Evolutionary conservation across 139 green algal species (phyloP).

Genomic region (Chlorella sp.): DNA sequence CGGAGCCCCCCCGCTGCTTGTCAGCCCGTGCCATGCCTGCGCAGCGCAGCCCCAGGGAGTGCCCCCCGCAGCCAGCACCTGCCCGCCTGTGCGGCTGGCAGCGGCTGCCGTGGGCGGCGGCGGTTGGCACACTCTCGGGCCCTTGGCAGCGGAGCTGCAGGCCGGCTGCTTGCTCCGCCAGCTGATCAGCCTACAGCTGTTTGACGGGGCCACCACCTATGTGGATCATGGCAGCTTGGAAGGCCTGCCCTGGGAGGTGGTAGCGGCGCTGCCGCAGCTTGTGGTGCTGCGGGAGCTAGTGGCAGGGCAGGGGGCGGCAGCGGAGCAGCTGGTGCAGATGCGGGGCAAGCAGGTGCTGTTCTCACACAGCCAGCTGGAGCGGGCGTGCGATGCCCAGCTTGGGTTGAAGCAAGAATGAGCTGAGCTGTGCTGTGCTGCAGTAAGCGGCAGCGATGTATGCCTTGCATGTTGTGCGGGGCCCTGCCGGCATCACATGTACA

Average conservation of each 20-base stretch:
- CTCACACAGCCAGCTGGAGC: conserved; percentile 55
- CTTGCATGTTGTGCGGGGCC: too few relatives aligned
- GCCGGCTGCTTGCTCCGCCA: background rate
- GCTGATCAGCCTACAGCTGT: conserved; percentile 51
- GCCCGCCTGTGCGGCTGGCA: conserved; percentile 4
- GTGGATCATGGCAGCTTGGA: background rate
- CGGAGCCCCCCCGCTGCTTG: background rate
- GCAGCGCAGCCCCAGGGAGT: background rate
- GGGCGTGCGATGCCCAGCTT: conserved; percentile 33
- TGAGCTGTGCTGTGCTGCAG: too few relatives aligned
- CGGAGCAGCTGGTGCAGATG: conserved; percentile 51
- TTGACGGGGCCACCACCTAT: conserved; percentile 51
- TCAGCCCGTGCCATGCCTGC: conserved; percentile 26
- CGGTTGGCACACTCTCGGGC: too few relatives aligned
- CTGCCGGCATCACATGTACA: too few relatives aligned
- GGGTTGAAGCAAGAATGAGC: too few relatives aligned
- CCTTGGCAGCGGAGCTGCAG: background rate
- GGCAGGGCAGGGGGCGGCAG: conserved; percentile 27
- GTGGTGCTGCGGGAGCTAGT: conserved; percentile 37
- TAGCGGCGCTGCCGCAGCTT: background rate
- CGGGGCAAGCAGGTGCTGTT: conserved; percentile 46
- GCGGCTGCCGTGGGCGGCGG: background rate
- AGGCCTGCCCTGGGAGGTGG: background rate
- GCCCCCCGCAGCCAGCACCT: background rate
- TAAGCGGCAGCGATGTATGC: too few relatives aligned